A percentile compares a stretch with the other conserved stretches of the same genome.
These are phyloP conservation scores for Leptographium galeiforme DNA, from an alignment of 2,329 filamentous ascomycete genomes.

Conservation along the genomic window DNA sequence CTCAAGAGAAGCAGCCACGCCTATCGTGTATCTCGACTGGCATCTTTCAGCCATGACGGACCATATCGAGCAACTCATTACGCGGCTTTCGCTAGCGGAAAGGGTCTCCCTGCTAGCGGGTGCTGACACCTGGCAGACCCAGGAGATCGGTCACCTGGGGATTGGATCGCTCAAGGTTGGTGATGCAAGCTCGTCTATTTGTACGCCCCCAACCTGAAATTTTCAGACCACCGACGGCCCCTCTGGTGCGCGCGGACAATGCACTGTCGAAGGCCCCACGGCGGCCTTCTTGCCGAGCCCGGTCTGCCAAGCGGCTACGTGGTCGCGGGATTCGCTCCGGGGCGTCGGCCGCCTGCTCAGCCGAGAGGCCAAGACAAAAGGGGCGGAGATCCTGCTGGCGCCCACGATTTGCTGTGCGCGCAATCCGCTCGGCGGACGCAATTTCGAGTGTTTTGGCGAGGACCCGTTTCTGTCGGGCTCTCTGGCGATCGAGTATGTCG, in stretches of 20 bases:
- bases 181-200: too few relatives aligned
- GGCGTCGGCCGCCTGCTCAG: slow-evolving; percentile 59
- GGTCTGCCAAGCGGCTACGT: slow-evolving; percentile 44
- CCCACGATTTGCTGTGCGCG: slow-evolving; percentile 74
- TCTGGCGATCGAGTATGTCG: slow-evolving; percentile 57
- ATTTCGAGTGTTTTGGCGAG: slow-evolving; percentile 79
- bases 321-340: background rate
- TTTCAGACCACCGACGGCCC: slow-evolving; percentile 51
- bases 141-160: slow-evolving; percentile 13
- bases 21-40: background rate
- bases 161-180: slow-evolving; percentile 14
- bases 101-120: slow-evolving; percentile 7
- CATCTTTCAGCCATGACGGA: background rate
- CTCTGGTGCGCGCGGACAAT: slow-evolving; percentile 56
- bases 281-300: slow-evolving; percentile 37
- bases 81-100: slow-evolving; percentile 3
- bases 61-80: background rate
- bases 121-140: slow-evolving; percentile 16
- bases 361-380: slow-evolving; percentile 54
- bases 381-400: slow-evolving; percentile 49
- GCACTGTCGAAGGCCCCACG: slow-evolving; percentile 54
- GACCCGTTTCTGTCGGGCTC: slow-evolving; percentile 66
- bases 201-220: too few relatives aligned
- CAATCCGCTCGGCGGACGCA: slow-evolving; percentile 66
- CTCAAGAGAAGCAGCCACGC: background rate